phyloP scores from a whole-genome alignment of 179 eudicot genomes.

The Beta corolliflora region DNA sequence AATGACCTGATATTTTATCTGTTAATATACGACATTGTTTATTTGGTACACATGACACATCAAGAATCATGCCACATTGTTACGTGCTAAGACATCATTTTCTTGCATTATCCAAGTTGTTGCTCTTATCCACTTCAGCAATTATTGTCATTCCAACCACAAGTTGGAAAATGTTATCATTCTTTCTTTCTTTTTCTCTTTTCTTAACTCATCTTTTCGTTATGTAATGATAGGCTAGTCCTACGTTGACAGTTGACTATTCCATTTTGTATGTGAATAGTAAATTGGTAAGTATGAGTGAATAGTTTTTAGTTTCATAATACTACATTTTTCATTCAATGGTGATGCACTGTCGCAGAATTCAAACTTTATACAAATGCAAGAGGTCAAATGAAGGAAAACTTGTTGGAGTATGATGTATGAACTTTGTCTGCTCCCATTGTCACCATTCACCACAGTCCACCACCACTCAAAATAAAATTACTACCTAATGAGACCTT shows the following conservation, averaged over 20 bases:
- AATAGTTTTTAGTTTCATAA: no score
- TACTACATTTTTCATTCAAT: no score
- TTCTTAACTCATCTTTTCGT: neutral
- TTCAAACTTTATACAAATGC: no score
- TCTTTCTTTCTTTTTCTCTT: neutral
- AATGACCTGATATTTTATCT: neutral
- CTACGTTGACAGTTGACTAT: neutral
- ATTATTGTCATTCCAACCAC: conserved; percentile 15
- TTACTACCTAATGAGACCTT: no score
- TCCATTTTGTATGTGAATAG: neutral
- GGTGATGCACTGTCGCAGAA: no score
- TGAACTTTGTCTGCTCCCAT: no score
- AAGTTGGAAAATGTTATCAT: neutral
- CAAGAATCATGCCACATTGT: conserved; percentile 2
- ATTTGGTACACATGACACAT: conserved; percentile 8
- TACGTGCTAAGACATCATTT: conserved; percentile 8
- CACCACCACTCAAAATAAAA: no score
- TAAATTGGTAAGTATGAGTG: neutral
- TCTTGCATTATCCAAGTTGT: conserved; percentile 17
- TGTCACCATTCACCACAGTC: no score
- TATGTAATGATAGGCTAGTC: neutral
- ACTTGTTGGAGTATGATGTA: no score
- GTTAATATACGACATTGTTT: neutral
- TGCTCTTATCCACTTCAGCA: conserved; percentile 9
- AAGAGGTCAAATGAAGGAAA: no score